Conservation (phyloP, 1,284 basidiomycete genomes). For the Chiua sp. region DNA sequence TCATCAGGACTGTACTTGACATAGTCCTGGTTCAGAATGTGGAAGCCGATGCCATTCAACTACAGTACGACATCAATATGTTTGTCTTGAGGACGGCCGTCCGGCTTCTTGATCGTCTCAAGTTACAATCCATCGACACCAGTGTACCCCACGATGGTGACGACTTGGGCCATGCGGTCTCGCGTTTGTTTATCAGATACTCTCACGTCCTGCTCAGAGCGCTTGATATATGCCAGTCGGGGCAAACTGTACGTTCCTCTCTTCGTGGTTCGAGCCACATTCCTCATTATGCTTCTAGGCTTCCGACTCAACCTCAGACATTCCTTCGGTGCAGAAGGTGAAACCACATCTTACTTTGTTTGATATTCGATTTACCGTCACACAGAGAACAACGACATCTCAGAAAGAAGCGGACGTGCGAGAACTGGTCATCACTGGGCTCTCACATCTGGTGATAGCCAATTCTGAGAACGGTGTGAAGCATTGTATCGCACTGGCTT, state of each 20-base stretch:
- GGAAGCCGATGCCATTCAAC: conserved; percentile 38
- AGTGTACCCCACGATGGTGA: conserved; percentile 59
- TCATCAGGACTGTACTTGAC: conserved; percentile 10
- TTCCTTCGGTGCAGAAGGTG: conserved; percentile 58
- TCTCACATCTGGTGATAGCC: conserved; percentile 82
- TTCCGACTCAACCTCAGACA: conserved; percentile 59
- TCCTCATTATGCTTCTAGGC: conserved; percentile 37
- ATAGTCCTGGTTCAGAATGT: conserved; percentile 22
- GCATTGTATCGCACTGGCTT: conserved; percentile 83
- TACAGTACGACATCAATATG: conserved; percentile 71
- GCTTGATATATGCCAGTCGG: conserved; percentile 56
- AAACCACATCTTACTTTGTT: conserved; percentile 6
- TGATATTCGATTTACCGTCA: conserved; percentile 8
- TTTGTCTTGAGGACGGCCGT: conserved; percentile 75
- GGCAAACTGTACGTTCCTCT: conserved; percentile 45
- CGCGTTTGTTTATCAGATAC: conserved; percentile 81
- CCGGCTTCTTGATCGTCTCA: conserved; percentile 77
- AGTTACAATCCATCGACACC: conserved; percentile 66
- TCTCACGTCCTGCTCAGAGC: conserved; percentile 68
- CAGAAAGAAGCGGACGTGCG: conserved; percentile 66
- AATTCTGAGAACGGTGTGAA: conserved; percentile 92
- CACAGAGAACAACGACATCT: conserved; percentile 51
- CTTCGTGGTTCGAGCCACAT: not conserved
- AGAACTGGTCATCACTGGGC: conserved; percentile 76
- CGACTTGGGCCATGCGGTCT: conserved; percentile 70